Evolutionary conservation across 176 grass and related monocot species (phyloP).

Genomic region (Alloteropsis semialata): DNA sequence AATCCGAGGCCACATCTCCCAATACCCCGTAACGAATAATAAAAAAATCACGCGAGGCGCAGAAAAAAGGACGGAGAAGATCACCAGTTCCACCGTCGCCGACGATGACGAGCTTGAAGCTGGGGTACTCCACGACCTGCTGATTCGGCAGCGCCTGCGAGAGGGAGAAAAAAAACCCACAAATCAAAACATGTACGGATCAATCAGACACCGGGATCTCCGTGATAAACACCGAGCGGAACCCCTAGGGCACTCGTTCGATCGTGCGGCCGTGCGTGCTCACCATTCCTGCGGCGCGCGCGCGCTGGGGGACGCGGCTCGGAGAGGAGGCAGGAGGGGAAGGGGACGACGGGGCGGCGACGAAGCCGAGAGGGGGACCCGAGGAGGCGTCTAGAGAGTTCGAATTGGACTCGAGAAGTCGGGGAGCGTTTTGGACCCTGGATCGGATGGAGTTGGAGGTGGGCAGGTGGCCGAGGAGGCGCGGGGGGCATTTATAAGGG

Average conservation of each 20-base stretch:
- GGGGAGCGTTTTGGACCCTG: neutral
- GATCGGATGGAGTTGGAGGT: neutral
- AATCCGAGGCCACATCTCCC: neutral
- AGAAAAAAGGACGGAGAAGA: neutral
- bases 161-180: neutral
- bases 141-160: slow-evolving; percentile 69
- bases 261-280: neutral
- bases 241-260: neutral
- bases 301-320: too few species aligned
- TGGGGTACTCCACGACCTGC: slow-evolving; percentile 63
- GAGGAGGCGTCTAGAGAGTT: slow-evolving; percentile 13
- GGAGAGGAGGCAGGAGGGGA: too few species aligned
- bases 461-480: neutral
- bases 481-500: slow-evolving; percentile 3
- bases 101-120: slow-evolving; percentile 77
- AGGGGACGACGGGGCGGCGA: neutral
- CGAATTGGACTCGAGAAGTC: neutral
- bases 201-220: neutral
- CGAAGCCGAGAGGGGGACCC: neutral
- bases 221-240: neutral
- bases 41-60: neutral
- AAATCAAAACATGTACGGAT: neutral
- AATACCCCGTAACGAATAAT: neutral
- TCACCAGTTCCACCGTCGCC: slow-evolving; percentile 78
- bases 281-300: slow-evolving; percentile 15